Evolutionary conservation across 768 basidiomycete genomes (phyloP), one percentile per base, ranked within the genome.

Genomic region (Termitomyces eurrhizus): DNA sequence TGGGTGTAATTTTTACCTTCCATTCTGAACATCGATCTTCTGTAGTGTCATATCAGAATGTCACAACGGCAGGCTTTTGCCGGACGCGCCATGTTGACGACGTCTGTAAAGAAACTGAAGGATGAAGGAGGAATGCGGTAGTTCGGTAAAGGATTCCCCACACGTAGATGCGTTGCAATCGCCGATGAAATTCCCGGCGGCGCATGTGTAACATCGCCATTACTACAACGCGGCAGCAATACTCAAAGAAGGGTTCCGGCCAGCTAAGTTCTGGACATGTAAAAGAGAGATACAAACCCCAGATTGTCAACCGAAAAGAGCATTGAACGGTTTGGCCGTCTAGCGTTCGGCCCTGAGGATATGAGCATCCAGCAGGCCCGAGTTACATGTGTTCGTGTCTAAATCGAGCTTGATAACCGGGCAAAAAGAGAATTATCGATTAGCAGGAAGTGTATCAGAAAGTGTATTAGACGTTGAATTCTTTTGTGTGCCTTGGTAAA

Each of bases 151-250:
- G 32, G 49, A 18, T 58, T 29, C 16, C 6, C 41, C 33, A 58
- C 59, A 59, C 60, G 56, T 63, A 55, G 49, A 33, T 45, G 37
- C 29, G 39, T 33, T 32, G 37, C 32, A 52, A 32, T 56, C 56
- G 52, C 57, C 53, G 51, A 64, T 61, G 54, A 49, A 59, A 61
- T 61, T 63, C 52, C 62, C 59, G 62, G 56, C 55, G 53, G 57
- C 49, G 56, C 50, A 56, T 53, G 42, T 39, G 58, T 39, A 52
- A 48, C 36, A 16, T 52, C 29, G 39, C 52, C 56, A 42, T 58
- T 50, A 56, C 52, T 52, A 56, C 56, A 48, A 57, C 16, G 41
- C 39, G 37, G 21, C n/a, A 65, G 50, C 49, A 59, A 32, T 32
- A 42, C 7, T 50, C 6, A 32, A 57, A 44, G 56, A 48, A 48